Evolutionary conservation across 1,284 basidiomycete species (phyloP).

Genomic region (Leccinum solheimii): DNA sequence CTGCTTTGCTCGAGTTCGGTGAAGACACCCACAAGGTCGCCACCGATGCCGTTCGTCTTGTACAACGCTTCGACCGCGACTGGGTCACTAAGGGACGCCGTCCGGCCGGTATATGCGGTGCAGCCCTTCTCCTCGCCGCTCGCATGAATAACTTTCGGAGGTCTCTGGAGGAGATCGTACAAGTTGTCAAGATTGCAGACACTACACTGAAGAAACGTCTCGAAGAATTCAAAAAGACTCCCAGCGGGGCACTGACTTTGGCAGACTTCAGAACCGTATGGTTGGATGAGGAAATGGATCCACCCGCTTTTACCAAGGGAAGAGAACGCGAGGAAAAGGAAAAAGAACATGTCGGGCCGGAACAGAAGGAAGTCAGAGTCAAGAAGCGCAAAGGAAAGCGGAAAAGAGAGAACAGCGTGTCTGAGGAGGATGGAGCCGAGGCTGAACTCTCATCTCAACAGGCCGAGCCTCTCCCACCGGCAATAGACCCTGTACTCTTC

Average conservation of each 20-base stretch:
- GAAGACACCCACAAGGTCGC: slow-evolving; percentile 92
- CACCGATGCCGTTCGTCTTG: slow-evolving; percentile 90
- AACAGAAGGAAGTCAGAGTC: slow-evolving; percentile 31
- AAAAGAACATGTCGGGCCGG: slow-evolving; percentile 42
- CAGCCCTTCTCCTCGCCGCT: slow-evolving; percentile 91
- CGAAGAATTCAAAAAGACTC: slow-evolving; percentile 94
- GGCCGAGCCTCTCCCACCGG: slow-evolving; percentile 37
- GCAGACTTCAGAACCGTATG: slow-evolving; percentile 91
- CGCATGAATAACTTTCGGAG: slow-evolving; percentile 98
- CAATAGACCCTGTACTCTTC: slow-evolving; percentile 43
- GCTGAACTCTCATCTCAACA: slow-evolving; percentile 21
- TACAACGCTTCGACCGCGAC: slow-evolving; percentile 93
- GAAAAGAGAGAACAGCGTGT: slow-evolving; percentile 42
- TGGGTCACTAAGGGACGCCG: slow-evolving; percentile 97
- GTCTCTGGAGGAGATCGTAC: slow-evolving; percentile 92
- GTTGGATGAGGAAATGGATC: slow-evolving; percentile 90
- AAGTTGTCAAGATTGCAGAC: slow-evolving; percentile 98
- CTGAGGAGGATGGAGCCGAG: slow-evolving; percentile 41
- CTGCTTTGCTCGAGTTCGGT: slow-evolving; percentile 95
- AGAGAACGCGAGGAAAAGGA: slow-evolving; percentile 69
- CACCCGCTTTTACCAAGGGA: slow-evolving; percentile 83
- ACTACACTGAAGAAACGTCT: slow-evolving; percentile 90
- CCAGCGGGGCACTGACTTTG: slow-evolving; percentile 83
- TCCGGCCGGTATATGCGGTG: slow-evolving; percentile 97
- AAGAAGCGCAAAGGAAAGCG: slow-evolving; percentile 41